phyloP scores from a whole-genome alignment of 2,329 filamentous ascomycete species.

The Cladosporium sp. region DNA sequence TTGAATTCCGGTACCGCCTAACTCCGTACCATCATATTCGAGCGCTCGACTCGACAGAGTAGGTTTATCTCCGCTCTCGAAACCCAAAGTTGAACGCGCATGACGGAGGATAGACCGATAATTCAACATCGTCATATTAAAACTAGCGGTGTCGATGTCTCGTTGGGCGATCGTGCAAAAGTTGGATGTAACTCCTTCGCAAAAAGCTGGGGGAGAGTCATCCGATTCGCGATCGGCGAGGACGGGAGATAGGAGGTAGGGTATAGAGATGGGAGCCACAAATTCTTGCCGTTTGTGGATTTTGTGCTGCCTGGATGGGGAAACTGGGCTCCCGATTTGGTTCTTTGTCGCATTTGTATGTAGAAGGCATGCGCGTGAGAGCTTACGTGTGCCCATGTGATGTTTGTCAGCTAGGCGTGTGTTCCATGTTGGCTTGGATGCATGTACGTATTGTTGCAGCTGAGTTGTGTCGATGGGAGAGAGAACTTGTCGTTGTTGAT shows the following conservation, averaged over 20 bases:
- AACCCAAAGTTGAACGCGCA: not conserved
- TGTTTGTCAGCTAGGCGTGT: not conserved
- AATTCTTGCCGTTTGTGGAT: not conserved
- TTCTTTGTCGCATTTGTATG: not conserved
- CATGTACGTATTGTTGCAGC: not conserved
- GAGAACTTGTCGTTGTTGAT: not conserved
- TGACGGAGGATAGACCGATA: not conserved
- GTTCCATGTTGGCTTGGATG: not conserved
- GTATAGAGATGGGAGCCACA: not conserved
- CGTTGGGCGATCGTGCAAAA: not conserved
- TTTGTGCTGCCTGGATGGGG: not conserved
- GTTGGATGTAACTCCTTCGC: not conserved
- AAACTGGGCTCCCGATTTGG: not conserved
- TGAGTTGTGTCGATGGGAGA: not conserved
- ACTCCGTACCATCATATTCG: not conserved
- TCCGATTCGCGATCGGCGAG: not conserved
- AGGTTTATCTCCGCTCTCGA: not conserved
- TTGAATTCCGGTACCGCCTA: not conserved
- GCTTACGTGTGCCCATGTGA: not conserved
- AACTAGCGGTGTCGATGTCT: not conserved
- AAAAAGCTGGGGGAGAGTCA: not conserved
- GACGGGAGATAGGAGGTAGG: not conserved
- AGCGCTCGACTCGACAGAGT: not conserved
- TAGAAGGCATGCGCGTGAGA: not conserved
- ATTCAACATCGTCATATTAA: not conserved